A percentile compares a stretch with the other conserved stretches of the same genome.
phyloP scores from a whole-genome alignment of 495 filamentous ascomycete genomes.

The Aspergillus hancockii region DNA sequence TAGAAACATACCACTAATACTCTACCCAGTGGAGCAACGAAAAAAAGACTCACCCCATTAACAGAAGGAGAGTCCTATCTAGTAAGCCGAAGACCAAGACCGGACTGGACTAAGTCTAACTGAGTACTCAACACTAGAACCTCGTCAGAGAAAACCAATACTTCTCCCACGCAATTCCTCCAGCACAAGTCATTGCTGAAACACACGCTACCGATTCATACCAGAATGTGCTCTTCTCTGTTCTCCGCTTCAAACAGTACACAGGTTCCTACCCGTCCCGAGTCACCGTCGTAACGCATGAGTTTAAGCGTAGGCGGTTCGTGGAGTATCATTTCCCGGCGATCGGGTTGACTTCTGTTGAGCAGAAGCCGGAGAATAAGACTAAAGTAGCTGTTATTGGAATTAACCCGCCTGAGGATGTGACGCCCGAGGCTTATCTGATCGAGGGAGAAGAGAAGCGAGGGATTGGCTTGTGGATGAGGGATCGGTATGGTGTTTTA shows the following conservation, averaged over 20 bases:
- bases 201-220: conserved; percentile 75
- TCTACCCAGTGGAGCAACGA: conserved; percentile 59
- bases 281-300: conserved; percentile 72
- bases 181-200: conserved; percentile 51
- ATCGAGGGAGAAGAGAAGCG: conserved; percentile 40
- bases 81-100: conserved; percentile 24
- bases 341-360: conserved; percentile 47
- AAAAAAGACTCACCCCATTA: conserved; percentile 46
- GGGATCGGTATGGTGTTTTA: conserved; percentile 47
- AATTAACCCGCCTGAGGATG: conserved; percentile 65
- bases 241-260: conserved; percentile 56
- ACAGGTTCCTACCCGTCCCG: conserved; percentile 36
- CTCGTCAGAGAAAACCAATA: conserved; percentile 45
- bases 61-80: conserved; percentile 71
- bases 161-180: conserved; percentile 27
- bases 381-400: conserved; percentile 57
- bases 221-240: conserved; percentile 72
- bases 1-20: conserved; percentile 8
- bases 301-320: conserved; percentile 70
- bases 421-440: conserved; percentile 48
- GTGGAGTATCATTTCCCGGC: conserved; percentile 67
- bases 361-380: conserved; percentile 23
- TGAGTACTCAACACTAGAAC: conserved; percentile 34
- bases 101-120: conserved; percentile 10
- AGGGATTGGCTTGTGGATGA: conserved; percentile 46